phyloP scores from a whole-genome alignment of 495 filamentous ascomycete genomes.

The Aspergillus diversus region DNA sequence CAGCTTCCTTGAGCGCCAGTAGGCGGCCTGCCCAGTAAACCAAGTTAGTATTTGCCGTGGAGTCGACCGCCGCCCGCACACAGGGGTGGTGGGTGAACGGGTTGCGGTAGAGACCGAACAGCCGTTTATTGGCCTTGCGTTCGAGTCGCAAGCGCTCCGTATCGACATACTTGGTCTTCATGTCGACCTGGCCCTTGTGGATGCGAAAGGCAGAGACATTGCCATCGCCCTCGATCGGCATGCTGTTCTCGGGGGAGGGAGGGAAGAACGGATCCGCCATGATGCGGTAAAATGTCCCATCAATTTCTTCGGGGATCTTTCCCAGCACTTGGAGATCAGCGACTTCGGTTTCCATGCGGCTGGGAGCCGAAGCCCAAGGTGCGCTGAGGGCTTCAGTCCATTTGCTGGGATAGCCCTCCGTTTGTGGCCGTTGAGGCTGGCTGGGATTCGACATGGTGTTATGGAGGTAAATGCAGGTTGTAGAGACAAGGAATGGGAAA shows the following conservation, averaged over 20 bases:
- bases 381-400: not conserved
- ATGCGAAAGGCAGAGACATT: constrained; percentile 11
- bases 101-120: constrained; percentile 14
- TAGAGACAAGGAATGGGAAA: too few relatives aligned
- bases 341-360: not conserved
- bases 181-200: constrained; percentile 10
- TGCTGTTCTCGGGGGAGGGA: constrained; percentile 13
- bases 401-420: not conserved
- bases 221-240: constrained; percentile 5
- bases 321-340: constrained; percentile 10
- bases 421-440: not conserved
- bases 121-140: constrained; percentile 4
- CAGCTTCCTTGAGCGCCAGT: constrained; percentile 9
- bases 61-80: constrained; percentile 1
- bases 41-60: constrained; percentile 13
- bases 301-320: constrained; percentile 29
- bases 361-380: not conserved
- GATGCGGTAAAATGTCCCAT: constrained; percentile 32
- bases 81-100: constrained; percentile 5
- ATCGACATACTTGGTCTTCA: constrained; percentile 10
- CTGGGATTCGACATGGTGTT: not conserved
- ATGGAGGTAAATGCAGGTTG: too few relatives aligned
- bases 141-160: constrained; percentile 11
- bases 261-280: constrained; percentile 27
- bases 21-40: constrained; percentile 5